A percentile compares a stretch with the other conserved stretches of the same genome.
Conservation (phyloP, 2,329 filamentous ascomycete genomes). For the Amphichorda felina region DNA sequence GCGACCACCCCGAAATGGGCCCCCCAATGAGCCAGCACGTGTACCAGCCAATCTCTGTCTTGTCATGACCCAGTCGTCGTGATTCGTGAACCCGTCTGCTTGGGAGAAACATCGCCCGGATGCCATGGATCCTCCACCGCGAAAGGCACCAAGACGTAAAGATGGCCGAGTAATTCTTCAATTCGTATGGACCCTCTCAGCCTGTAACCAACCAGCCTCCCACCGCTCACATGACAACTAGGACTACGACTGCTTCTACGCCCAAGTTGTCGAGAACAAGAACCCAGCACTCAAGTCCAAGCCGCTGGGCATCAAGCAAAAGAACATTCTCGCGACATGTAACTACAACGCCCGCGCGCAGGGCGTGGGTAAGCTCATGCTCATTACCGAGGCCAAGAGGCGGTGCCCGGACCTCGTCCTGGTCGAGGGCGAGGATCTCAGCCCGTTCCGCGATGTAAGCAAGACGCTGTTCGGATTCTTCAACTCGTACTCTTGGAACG, state of each 20-base stretch:
- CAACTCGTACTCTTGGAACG: conserved; percentile 63
- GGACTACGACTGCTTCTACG: conserved; percentile 91
- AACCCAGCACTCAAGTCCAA: conserved; percentile 59
- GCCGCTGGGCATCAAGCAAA: conserved; percentile 80
- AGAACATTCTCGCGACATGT: conserved; percentile 85
- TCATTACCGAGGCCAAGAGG: conserved; percentile 68
- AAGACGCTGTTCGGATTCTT: conserved; percentile 70
- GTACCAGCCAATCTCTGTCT: no score
- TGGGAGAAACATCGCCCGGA: no score
- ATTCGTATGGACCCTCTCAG: conserved; percentile 47
- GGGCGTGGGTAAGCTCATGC: conserved; percentile 73
- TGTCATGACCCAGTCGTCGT: no score
- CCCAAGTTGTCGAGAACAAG: conserved; percentile 76
- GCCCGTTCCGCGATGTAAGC: conserved; percentile 74
- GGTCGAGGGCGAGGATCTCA: conserved; percentile 76
- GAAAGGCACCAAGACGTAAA: conserved; percentile 30
- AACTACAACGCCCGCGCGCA: conserved; percentile 79
- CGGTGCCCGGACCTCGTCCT: conserved; percentile 77
- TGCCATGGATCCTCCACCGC: conserved; percentile 16
- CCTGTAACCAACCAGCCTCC: conserved; percentile 4
- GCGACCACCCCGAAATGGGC: no score
- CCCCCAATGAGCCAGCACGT: no score
- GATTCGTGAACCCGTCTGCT: no score
- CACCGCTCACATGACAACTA: conserved; percentile 13
- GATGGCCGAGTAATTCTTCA: conserved; percentile 65